Conservation (phyloP, 1,139 yeast species). For the Debaryomyces fabryi region DNA sequence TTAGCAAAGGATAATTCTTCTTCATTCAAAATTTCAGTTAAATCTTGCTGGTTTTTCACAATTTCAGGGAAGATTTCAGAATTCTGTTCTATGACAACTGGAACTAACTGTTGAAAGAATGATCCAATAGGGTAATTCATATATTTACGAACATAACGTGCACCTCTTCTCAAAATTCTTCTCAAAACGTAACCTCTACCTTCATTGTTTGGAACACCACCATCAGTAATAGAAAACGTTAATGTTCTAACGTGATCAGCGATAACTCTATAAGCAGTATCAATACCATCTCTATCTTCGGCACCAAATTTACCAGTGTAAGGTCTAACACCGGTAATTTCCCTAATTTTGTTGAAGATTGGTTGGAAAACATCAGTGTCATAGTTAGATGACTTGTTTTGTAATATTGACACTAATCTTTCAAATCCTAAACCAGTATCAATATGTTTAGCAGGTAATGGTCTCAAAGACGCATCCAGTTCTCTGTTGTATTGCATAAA, state of each 20-base stretch:
- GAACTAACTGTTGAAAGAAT: conserved; percentile 89
- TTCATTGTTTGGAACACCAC: conserved; percentile 98
- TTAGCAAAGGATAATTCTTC: conserved; percentile 94
- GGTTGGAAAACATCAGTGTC: conserved; percentile 97
- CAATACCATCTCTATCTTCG: conserved; percentile 92
- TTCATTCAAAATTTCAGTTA: conserved; percentile 90
- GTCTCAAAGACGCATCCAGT: conserved; percentile 74
- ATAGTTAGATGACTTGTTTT: conserved; percentile 87
- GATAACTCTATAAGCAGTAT: conserved; percentile 95
- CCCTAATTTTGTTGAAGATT: conserved; percentile 79
- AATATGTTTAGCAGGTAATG: conserved; percentile 90
- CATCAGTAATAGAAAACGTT: conserved; percentile 94
- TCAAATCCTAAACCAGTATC: conserved; percentile 99
- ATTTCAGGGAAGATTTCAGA: conserved; percentile 90
- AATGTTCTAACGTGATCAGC: conserved; percentile 98
- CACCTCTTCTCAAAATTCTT: conserved; percentile 96
- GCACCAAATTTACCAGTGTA: conserved; percentile 91
- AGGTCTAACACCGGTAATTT: conserved; percentile 88
- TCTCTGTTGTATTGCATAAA: conserved; percentile 97
- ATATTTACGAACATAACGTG: conserved; percentile 94
- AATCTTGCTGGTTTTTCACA: conserved; percentile 65
- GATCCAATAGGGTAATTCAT: conserved; percentile 94
- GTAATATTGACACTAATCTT: conserved; percentile 91
- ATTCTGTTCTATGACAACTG: conserved; percentile 89
- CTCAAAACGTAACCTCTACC: conserved; percentile 98